phyloP scores from a whole-genome alignment of 2,329 filamentous ascomycete species.

The Alternaria dauci region DNA sequence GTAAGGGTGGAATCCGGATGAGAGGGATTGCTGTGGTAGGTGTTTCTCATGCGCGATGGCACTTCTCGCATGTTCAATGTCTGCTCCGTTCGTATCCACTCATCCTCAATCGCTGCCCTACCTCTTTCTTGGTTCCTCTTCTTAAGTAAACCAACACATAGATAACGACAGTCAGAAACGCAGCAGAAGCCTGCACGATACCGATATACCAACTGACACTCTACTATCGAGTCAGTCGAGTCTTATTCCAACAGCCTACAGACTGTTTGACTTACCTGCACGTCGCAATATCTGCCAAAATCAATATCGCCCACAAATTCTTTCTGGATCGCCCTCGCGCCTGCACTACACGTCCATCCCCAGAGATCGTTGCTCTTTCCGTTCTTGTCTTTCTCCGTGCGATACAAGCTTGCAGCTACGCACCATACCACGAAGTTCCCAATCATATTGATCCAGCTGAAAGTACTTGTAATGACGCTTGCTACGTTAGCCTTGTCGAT shows the following conservation, averaged over 20 bases:
- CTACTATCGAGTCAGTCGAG: constrained; percentile 27
- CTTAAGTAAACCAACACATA: constrained; percentile 42
- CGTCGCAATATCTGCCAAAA: constrained; percentile 48
- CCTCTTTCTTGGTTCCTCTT: constrained; percentile 40
- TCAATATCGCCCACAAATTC: constrained; percentile 49
- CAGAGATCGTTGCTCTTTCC: constrained; percentile 52
- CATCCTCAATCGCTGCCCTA: constrained; percentile 2
- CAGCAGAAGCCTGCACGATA: constrained; percentile 43
- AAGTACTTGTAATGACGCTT: constrained; percentile 36
- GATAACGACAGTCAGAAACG: constrained; percentile 41
- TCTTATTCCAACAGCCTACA: not conserved
- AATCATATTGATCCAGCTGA: constrained; percentile 40
- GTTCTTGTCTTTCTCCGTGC: constrained; percentile 46
- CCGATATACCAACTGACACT: constrained; percentile 48
- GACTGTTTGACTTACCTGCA: constrained; percentile 40
- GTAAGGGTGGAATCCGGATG: not conserved
- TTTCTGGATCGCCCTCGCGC: constrained; percentile 48
- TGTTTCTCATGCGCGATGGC: not conserved
- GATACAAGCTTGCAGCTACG: constrained; percentile 46
- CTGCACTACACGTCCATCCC: constrained; percentile 53
- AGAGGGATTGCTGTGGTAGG: not conserved
- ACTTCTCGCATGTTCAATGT: not conserved
- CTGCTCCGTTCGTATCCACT: not conserved
- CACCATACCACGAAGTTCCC: constrained; percentile 51
- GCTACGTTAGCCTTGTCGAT: constrained; percentile 47